Conservation (phyloP, 768 basidiomycete genomes). For the Suillus paluster region DNA sequence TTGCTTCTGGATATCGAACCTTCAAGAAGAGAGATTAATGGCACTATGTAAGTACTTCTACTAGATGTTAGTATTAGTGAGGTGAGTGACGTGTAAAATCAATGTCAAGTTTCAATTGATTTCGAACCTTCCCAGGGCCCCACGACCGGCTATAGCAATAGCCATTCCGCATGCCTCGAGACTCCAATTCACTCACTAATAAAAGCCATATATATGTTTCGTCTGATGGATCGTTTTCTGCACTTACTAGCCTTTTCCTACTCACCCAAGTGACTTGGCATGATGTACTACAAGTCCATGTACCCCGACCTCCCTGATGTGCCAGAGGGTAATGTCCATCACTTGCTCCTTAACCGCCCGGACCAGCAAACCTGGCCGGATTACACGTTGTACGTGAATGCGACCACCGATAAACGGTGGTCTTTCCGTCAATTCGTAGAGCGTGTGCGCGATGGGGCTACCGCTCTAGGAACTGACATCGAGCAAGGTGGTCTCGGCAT, state of each 20-base stretch:
- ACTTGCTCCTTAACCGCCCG: constrained; percentile 56
- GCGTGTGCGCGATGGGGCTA: constrained; percentile 57
- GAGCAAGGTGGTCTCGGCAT: constrained; percentile 62
- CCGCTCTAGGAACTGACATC: constrained; percentile 53
- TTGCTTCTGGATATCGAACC: too few species aligned
- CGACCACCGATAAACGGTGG: constrained; percentile 49
- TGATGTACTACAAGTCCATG: constrained; percentile 61
- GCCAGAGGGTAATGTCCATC: constrained; percentile 57
- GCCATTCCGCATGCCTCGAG: not conserved
- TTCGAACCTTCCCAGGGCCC: not conserved
- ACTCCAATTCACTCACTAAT: not conserved
- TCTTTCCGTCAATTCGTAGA: constrained; percentile 54
- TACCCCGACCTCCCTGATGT: constrained; percentile 55
- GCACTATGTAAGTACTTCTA: too few species aligned
- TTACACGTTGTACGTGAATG: constrained; percentile 60
- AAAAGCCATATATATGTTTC: constrained; percentile 2
- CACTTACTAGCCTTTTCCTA: not conserved
- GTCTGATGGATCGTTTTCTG: not conserved
- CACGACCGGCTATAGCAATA: constrained; percentile 12
- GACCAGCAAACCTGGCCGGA: constrained; percentile 62
- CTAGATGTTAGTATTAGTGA: too few species aligned
- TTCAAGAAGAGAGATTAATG: too few species aligned
- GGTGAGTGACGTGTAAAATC: not conserved
- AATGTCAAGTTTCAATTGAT: too few species aligned
- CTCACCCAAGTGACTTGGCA: not conserved